Percentiles rank a stretch among this genome's conserved stretches.
These are phyloP conservation scores for Geopyxis carbonaria DNA, from an alignment of 495 filamentous ascomycete genomes.

Conservation along the genomic window DNA sequence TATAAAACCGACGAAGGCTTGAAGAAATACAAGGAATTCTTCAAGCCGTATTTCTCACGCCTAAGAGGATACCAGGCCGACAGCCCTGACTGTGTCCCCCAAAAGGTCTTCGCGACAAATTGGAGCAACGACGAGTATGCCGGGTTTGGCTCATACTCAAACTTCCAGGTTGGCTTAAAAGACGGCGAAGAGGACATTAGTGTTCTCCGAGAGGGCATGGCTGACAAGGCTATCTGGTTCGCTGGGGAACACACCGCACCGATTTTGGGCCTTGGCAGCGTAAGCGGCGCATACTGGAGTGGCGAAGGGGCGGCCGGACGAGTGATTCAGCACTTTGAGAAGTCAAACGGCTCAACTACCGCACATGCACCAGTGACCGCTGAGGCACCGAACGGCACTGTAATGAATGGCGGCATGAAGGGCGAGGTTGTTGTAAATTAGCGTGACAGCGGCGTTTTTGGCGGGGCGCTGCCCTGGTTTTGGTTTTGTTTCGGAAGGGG, in stretches of 20 bases:
- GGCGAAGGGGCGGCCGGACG: conserved; percentile 61
- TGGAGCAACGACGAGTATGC: conserved; percentile 74
- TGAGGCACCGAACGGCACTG: not conserved
- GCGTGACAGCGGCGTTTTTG: no score
- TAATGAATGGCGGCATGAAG: no score
- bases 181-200: conserved; percentile 59
- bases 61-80: conserved; percentile 45
- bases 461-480: no score
- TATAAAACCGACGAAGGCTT: conserved; percentile 30
- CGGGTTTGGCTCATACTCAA: conserved; percentile 78
- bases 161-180: conserved; percentile 64
- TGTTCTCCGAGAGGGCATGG: conserved; percentile 50
- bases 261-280: conserved; percentile 72
- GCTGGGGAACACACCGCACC: conserved; percentile 91
- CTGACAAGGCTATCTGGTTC: conserved; percentile 62
- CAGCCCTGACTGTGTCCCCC: conserved; percentile 43
- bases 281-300: conserved; percentile 82
- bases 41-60: conserved; percentile 58
- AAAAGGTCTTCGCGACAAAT: conserved; percentile 46
- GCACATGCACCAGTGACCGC: not conserved
- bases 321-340: conserved; percentile 31
- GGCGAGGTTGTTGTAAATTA: no score
- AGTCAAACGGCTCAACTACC: conserved; percentile 6
- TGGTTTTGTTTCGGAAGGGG: no score
- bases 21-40: conserved; percentile 40